Base-by-base conservation (phyloP, 2,329 filamentous ascomycete species). In the Aspergillus costaricaensis region DNA sequence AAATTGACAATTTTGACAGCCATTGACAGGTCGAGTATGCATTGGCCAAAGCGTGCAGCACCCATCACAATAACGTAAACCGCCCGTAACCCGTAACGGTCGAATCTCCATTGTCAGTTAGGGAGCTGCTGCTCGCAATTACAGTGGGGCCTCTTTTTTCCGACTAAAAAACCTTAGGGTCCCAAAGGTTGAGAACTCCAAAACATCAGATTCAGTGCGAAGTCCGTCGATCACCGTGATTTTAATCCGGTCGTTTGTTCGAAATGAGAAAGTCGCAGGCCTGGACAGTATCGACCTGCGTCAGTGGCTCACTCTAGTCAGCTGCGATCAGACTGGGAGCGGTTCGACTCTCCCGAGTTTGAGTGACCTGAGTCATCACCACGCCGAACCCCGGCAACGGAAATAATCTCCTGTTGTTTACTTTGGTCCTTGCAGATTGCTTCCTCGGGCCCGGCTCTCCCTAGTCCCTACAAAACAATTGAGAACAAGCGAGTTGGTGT, bases 1-100 rank as follows among this genome's bases (percentile, higher is more conserved):
- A 36, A 47, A 39, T 41, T 41, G 53, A 30, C 53, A 44, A 44
- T 32, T 43, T 25, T 62, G 60, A 57, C 60, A 62, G 57, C 60
- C 48, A 55, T 49, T 60, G 60, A 60, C 60, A 62, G 57, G 57
- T 57, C 52, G 48, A 56, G 43, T 48, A 49, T 55, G 54, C 60
- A 51, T 52, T 58, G 57, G 56, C 58, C 60, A 53, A 52, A 56
- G 48, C 53, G 53, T 60, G 48, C 53, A 53, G 27, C 53, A 62
- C 56, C 32, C 56, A 55, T 52, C 47, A 55, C 59, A 53, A 59
- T 38, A 44, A 41, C 53, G 43, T 47, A 55, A 44, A 47, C 10
- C 17, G 15, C 36, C 38, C 21, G 32, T 43, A 55, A 7, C 8
- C 39, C 27, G 50, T 62, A 62, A 62, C 60, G 60, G 60, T 53